phyloP scores from a whole-genome alignment of 2,329 filamentous ascomycete genomes.

The Aspergillus flavus region DNA sequence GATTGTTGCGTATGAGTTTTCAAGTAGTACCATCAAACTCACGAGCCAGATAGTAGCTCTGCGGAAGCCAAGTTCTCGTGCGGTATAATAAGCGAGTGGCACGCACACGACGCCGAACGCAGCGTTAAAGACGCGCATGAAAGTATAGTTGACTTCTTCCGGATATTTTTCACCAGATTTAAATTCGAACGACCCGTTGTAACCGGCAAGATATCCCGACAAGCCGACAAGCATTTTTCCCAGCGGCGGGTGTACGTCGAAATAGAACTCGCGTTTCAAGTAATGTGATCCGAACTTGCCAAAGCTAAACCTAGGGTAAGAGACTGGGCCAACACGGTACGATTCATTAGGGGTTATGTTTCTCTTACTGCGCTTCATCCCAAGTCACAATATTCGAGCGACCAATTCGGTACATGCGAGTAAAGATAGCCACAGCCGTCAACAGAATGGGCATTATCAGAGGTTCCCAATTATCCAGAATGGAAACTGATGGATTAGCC shows the following conservation, averaged over 20 bases:
- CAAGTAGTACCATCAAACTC: constrained; percentile 94
- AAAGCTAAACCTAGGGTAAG: constrained; percentile 36
- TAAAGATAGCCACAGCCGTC: constrained; percentile 66
- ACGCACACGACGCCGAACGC: constrained; percentile 91
- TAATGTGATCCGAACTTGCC: constrained; percentile 97
- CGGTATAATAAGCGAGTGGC: constrained; percentile 92
- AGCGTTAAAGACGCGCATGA: constrained; percentile 98
- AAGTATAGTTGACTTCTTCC: constrained; percentile 90
- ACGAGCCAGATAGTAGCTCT: constrained; percentile 91
- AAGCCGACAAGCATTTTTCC: constrained; percentile 98
- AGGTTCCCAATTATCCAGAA: constrained; percentile 61
- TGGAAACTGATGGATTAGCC: constrained; percentile 39
- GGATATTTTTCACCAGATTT: constrained; percentile 98
- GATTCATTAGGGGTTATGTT: background rate
- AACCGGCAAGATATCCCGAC: constrained; percentile 92
- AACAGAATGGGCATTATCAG: constrained; percentile 66
- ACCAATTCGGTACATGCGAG: constrained; percentile 68
- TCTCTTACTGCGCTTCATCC: constrained; percentile 72
- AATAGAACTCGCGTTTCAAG: constrained; percentile 99
- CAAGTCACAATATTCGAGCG: constrained; percentile 72
- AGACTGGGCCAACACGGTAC: constrained; percentile 4
- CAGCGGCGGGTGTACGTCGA: constrained; percentile 92
- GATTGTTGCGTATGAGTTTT: constrained; percentile 99
- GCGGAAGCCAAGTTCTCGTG: constrained; percentile 83
- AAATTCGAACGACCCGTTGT: constrained; percentile 99